These are phyloP conservation scores for Myxozyma monticola DNA, from an alignment of 805 yeast species.

Conservation along the genomic window DNA sequence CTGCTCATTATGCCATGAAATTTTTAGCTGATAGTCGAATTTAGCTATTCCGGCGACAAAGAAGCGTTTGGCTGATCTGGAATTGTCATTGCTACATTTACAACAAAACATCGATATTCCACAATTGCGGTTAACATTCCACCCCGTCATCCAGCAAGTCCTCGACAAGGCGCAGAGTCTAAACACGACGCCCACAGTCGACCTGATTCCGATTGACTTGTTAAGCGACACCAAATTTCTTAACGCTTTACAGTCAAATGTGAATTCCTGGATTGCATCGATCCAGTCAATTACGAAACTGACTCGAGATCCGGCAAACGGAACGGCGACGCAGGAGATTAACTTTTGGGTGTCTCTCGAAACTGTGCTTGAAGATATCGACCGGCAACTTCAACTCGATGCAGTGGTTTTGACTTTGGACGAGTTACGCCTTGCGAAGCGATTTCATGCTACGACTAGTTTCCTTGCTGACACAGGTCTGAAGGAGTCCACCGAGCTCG, in stretches of 20 bases:
- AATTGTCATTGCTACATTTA: constrained; percentile 63
- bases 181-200: constrained; percentile 33
- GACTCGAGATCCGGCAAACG: constrained; percentile 54
- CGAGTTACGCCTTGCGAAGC: constrained; percentile 64
- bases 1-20: not conserved
- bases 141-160: constrained; percentile 50
- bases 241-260: constrained; percentile 67
- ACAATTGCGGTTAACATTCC: constrained; percentile 53
- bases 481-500: constrained; percentile 37
- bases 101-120: constrained; percentile 71
- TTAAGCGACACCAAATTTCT: constrained; percentile 56
- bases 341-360: constrained; percentile 79
- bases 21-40: not conserved
- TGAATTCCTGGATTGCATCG: constrained; percentile 71
- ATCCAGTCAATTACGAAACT: constrained; percentile 58
- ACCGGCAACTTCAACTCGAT: constrained; percentile 56
- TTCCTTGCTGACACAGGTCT: constrained; percentile 73
- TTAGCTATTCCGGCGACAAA: constrained; percentile 50
- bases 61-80: constrained; percentile 66
- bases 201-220: constrained; percentile 41
- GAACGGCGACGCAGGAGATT: constrained; percentile 59
- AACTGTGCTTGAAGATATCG: constrained; percentile 53
- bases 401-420: constrained; percentile 60
- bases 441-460: constrained; percentile 77
- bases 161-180: constrained; percentile 35